Base-by-base conservation (phyloP, 2,329 filamentous ascomycete genomes). In the Graphilbum fragrans region DNA sequence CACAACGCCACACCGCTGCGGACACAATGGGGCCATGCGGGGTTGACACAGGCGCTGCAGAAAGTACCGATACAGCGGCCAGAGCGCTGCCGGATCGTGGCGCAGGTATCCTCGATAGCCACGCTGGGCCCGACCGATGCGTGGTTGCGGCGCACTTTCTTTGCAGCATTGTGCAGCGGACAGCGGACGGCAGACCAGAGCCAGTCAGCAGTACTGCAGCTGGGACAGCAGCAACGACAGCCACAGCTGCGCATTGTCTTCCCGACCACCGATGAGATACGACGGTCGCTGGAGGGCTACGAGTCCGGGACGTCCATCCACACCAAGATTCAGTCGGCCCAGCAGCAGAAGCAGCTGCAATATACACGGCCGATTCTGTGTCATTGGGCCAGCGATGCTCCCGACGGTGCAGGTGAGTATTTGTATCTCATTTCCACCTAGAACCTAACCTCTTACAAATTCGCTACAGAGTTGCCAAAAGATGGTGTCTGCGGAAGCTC, bases 81-180 rank as follows among this genome's bases (percentile, higher is more conserved):
- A 11, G 59, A 58, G 8, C 43, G 57, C 21, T 54, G 68, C 1
- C 66, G 74, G 21, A 61, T 85, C 22, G 70, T 77, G 2, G 58
- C 71, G 4, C 77, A 92, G 58, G 64, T 90, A 33, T 93, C 86
- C 0, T 93, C 86, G 1, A 82, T 94, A 37, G 86, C 86, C 2
- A 86, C 85, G 0, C 65, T 94, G 0, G 84, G 83, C 0, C 64
- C 68, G 21, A 80, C 69, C 9, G 73, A 86, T 39, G 73, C 69
- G 40, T 94, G 86, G 86, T 63, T 94, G 1, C 71, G 70, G 38
- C 68, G 75, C 20, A 79, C 73, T 0, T 61, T 84, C 16, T 82
- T 83, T 52, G 59, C 60, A 11, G 55, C 70, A 1, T 51, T 79
- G 3, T 54, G 58, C 2, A 43, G 50, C 29, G 29, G 25, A 7